These are phyloP conservation scores for Yarrowia galli DNA, from an alignment of 1,139 yeast species.

Conservation along the genomic window DNA sequence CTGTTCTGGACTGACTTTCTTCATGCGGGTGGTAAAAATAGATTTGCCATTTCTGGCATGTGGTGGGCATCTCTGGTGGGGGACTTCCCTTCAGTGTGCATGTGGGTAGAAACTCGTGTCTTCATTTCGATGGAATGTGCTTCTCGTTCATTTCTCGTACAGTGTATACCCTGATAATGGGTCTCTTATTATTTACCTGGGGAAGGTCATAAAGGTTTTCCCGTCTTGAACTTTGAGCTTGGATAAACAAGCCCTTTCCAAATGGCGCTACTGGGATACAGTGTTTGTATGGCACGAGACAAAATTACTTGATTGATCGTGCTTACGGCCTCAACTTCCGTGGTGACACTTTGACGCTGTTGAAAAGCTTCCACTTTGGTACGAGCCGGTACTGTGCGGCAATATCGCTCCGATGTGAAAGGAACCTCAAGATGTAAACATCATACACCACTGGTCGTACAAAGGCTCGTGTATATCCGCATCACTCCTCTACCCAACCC, in stretches of 20 bases:
- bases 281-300: too few relatives aligned
- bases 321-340: constrained; percentile 2
- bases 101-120: not conserved
- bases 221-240: constrained; percentile 11
- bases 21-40: constrained; percentile 14
- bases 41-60: not conserved
- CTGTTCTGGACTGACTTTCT: constrained; percentile 30
- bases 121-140: not conserved
- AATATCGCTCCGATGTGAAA: not conserved
- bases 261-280: too few relatives aligned
- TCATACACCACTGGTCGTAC: too few relatives aligned
- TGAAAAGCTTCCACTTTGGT: not conserved
- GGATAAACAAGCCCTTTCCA: not conserved
- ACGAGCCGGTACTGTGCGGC: too few relatives aligned
- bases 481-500: not conserved
- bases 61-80: constrained; percentile 12
- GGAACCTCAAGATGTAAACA: too few relatives aligned
- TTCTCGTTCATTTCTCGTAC: too few relatives aligned
- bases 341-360: not conserved
- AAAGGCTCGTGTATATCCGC: too few relatives aligned
- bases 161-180: too few relatives aligned
- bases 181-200: not conserved
- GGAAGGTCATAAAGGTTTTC: not conserved
- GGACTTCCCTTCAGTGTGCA: not conserved
- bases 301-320: constrained; percentile 1